Percentiles rank a stretch among this genome's conserved stretches.
Evolutionary conservation across 2,329 filamentous ascomycete species (phyloP).

Genomic region (Gremmenia infestans): DNA sequence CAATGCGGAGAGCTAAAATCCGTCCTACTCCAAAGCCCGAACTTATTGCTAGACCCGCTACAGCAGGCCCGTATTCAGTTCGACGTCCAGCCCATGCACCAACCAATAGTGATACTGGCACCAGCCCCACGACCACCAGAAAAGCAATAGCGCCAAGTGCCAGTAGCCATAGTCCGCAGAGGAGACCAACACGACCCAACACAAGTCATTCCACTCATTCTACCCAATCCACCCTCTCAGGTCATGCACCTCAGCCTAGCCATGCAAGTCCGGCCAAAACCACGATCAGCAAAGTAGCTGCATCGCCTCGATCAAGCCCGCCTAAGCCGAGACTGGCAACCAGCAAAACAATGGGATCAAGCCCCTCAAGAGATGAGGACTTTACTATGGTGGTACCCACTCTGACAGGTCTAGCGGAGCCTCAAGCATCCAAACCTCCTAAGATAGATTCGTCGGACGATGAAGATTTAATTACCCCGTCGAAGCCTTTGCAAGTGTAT

Average conservation of each 20-base stretch:
- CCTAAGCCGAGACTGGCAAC: conserved; percentile 15
- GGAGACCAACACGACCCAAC: conserved; percentile 29
- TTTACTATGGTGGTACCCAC: conserved; percentile 49
- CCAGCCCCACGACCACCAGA: conserved; percentile 34
- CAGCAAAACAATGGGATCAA: conserved; percentile 21
- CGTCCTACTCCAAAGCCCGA: conserved; percentile 46
- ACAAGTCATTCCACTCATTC: conserved; percentile 34
- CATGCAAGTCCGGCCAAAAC: conserved; percentile 40
- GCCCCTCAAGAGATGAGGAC: conserved; percentile 48
- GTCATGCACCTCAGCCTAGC: conserved; percentile 27
- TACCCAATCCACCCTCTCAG: conserved; percentile 33
- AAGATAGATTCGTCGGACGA: conserved; percentile 39
- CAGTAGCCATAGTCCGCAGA: conserved; percentile 38
- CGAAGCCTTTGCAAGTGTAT: conserved; percentile 45
- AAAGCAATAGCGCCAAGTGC: conserved; percentile 47
- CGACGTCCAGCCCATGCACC: conserved; percentile 35
- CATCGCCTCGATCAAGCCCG: conserved; percentile 21
- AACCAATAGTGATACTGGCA: conserved; percentile 25
- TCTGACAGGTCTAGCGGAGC: conserved; percentile 35
- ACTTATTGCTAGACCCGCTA: conserved; percentile 52
- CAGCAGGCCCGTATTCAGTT: conserved; percentile 61
- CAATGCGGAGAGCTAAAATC: conserved; percentile 54
- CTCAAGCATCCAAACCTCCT: conserved; percentile 27
- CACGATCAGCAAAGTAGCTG: conserved; percentile 19
- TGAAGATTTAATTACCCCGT: conserved; percentile 25